These are phyloP conservation scores for Fusarium sp. DNA, from an alignment of 2,329 filamentous ascomycete species.

Conservation along the genomic window DNA sequence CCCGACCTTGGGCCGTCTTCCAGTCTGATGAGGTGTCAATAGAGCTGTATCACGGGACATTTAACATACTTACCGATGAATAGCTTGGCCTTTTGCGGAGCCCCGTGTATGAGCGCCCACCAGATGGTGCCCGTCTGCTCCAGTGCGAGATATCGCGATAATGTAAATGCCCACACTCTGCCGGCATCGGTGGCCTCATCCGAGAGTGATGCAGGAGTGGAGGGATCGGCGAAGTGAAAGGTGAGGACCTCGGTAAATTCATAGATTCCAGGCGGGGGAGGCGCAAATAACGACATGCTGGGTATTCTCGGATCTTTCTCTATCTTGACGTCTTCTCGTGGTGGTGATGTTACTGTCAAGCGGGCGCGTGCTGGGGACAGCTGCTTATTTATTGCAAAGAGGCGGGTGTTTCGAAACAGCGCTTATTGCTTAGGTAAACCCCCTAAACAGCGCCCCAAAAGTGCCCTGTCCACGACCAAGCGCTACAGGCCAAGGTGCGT, in stretches of 20 bases:
- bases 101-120: conserved; percentile 19
- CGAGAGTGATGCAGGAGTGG: conserved; percentile 9
- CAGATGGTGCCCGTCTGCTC: conserved; percentile 25
- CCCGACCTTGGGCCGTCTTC: conserved; percentile 13
- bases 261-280: conserved; percentile 12
- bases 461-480: too few species aligned
- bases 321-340: too few species aligned
- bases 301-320: too few species aligned
- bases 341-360: too few species aligned
- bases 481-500: too few species aligned
- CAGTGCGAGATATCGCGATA: conserved; percentile 20
- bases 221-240: conserved; percentile 9
- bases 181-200: conserved; percentile 12
- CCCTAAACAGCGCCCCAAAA: too few species aligned
- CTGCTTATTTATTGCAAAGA: too few species aligned
- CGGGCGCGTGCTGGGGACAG: too few species aligned
- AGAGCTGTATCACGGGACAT: not conserved
- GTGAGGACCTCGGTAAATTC: conserved; percentile 17
- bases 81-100: conserved; percentile 14
- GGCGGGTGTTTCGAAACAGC: too few species aligned
- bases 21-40: conserved; percentile 3
- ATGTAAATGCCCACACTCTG: conserved; percentile 22
- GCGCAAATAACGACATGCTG: not conserved
- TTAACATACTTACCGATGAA: conserved; percentile 13
- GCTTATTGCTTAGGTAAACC: too few species aligned